These are phyloP conservation scores for Mediolabrus comicus DNA, from an alignment of 108 stramenopile genomes.

Conservation along the genomic window DNA sequence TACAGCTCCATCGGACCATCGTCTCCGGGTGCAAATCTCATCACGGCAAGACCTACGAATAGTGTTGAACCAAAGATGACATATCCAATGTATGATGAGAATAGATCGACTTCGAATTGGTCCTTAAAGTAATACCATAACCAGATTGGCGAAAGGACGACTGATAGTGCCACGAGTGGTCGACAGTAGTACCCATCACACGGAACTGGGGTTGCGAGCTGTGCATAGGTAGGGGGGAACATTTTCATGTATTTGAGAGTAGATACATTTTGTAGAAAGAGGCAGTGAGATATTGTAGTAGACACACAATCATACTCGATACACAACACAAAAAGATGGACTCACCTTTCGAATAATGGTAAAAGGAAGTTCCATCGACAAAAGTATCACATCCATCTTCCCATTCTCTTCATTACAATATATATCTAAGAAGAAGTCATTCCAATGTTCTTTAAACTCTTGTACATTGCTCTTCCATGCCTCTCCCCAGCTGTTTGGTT, in stretches of 20 bases:
- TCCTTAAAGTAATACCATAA: constrained; percentile 63
- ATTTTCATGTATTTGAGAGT: neutral
- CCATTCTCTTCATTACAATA: constrained; percentile 58
- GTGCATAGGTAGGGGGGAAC: neutral
- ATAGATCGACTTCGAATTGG: constrained; percentile 59
- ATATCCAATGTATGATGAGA: constrained; percentile 40
- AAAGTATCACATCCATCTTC: constrained; percentile 48
- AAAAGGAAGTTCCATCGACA: constrained; percentile 78
- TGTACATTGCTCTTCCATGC: constrained; percentile 51
- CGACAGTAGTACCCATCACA: constrained; percentile 89
- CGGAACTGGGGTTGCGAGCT: constrained; percentile 71
- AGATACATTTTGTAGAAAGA: neutral
- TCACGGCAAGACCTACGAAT: constrained; percentile 37
- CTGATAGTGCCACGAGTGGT: constrained; percentile 69
- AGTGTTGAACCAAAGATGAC: constrained; percentile 24
- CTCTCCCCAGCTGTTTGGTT: constrained; percentile 60
- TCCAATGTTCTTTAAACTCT: constrained; percentile 58
- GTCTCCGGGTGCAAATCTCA: constrained; percentile 76
- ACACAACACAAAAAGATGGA: no score
- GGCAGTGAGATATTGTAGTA: neutral
- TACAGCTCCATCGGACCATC: constrained; percentile 73
- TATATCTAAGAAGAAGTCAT: constrained; percentile 66
- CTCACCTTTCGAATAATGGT: constrained; percentile 69
- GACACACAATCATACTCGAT: neutral
- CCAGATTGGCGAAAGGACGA: constrained; percentile 76